Conservation (phyloP, 495 filamentous ascomycete species). For the Lepidopterella palustris region DNA sequence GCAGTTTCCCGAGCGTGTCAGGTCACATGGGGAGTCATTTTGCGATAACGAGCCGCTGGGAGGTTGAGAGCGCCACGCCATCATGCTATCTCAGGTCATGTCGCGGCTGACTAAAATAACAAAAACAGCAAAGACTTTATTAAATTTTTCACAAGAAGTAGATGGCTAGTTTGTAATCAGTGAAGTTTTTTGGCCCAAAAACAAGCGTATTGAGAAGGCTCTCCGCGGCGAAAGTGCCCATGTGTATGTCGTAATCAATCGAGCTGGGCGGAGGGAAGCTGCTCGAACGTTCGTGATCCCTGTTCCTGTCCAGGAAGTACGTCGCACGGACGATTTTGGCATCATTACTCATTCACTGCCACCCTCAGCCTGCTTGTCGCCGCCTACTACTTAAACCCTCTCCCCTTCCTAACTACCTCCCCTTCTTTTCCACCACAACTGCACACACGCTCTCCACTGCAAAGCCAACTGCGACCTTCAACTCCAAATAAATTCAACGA, state of each 20-base stretch:
- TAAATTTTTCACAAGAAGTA: neutral
- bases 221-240: neutral
- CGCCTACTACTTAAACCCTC: conserved; percentile 11
- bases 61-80: neutral
- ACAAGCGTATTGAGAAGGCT: neutral
- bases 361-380: neutral
- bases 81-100: neutral
- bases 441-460: conserved; percentile 8
- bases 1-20: neutral
- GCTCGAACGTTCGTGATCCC: conserved; percentile 25
- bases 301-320: neutral
- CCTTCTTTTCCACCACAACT: conserved; percentile 4
- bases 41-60: neutral
- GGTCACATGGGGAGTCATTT: neutral
- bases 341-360: conserved; percentile 3
- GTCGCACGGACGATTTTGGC: conserved; percentile 18
- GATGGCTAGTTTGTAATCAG: neutral
- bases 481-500: neutral
- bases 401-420: conserved; percentile 15
- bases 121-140: neutral
- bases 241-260: neutral
- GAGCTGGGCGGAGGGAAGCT: conserved; percentile 3
- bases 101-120: neutral
- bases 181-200: neutral
- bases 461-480: conserved; percentile 8